Conservation (phyloP, 176 grass and related monocot species). For the Oryza australiensis region DNA sequence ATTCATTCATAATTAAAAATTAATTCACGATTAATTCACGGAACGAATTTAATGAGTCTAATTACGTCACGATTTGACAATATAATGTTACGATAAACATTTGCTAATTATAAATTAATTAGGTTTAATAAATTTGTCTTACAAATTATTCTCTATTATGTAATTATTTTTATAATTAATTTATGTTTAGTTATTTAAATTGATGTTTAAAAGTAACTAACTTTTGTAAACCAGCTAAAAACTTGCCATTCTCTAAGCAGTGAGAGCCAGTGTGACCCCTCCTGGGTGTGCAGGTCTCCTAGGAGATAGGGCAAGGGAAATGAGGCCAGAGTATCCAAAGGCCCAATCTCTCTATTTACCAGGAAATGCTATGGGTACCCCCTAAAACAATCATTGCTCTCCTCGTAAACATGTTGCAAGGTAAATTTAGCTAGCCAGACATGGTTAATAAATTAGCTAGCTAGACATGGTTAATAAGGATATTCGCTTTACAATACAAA, state of each 20-base stretch:
- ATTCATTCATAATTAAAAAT: too few species aligned
- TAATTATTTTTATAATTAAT: too few species aligned
- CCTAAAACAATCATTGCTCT: not conserved
- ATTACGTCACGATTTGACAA: too few species aligned
- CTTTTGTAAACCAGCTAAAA: slow-evolving; percentile 14
- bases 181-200: too few species aligned
- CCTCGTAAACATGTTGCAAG: not conserved
- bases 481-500: not conserved
- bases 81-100: too few species aligned
- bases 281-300: slow-evolving; percentile 10
- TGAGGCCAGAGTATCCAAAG: slow-evolving; percentile 22
- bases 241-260: slow-evolving; percentile 16
- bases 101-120: too few species aligned
- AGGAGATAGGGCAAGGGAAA: slow-evolving; percentile 15
- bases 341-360: not conserved
- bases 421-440: not conserved
- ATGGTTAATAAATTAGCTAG: not conserved
- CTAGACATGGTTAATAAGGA: not conserved
- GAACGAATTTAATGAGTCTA: too few species aligned
- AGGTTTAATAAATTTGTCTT: too few species aligned
- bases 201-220: too few species aligned
- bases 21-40: too few species aligned
- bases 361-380: slow-evolving; percentile 31
- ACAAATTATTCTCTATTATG: too few species aligned
- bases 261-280: slow-evolving; percentile 21